Percentiles rank a stretch among this genome's conserved stretches.
Evolutionary conservation across 176 grass and related monocot genomes (phyloP).

Genomic region (Otatea glauca): DNA sequence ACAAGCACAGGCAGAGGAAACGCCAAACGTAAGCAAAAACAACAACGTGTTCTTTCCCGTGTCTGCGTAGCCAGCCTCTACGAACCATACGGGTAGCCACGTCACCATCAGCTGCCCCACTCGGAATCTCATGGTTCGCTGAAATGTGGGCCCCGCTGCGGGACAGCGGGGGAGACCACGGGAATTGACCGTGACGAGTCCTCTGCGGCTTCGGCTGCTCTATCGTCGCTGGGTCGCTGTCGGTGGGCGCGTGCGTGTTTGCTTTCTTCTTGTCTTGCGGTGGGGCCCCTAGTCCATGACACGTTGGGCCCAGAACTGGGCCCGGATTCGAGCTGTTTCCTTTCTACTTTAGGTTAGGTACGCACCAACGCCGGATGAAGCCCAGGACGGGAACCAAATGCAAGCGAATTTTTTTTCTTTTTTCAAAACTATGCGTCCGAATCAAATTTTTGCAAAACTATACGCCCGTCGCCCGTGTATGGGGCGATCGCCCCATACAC

Average conservation of each 20-base stretch:
- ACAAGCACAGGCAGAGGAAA: no score
- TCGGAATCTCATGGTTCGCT: neutral
- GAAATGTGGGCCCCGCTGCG: neutral
- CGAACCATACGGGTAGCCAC: no score
- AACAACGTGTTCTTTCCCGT: neutral
- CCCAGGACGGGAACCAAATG: neutral
- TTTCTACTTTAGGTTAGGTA: neutral
- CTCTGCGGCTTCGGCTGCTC: neutral
- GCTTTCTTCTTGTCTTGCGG: neutral
- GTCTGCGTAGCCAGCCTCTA: neutral
- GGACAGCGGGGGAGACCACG: neutral
- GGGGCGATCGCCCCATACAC: no score
- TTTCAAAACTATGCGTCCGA: no score
- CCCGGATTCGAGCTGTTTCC: neutral
- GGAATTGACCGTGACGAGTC: neutral
- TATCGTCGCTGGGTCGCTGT: neutral
- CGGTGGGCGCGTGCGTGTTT: neutral
- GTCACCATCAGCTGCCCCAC: neutral
- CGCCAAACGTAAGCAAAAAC: neutral
- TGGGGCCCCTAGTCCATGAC: neutral
- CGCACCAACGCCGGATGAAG: neutral
- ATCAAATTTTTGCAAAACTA: no score
- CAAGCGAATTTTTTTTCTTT: no score
- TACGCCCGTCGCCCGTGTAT: no score
- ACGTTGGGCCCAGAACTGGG: neutral